Evolutionary conservation across 306 rosid genomes (phyloP).

Genomic region (Fagus sylvatica): DNA sequence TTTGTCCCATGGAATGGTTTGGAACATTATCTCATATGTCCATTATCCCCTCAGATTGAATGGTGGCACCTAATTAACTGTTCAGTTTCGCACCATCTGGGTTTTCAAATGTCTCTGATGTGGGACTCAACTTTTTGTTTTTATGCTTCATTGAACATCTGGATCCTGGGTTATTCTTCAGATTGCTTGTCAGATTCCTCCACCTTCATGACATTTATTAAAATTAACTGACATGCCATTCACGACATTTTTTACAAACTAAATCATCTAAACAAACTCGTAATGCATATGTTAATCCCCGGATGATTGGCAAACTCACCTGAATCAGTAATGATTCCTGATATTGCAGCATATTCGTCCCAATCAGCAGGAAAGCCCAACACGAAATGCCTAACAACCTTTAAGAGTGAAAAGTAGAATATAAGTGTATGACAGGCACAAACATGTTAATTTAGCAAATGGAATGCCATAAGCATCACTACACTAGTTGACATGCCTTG

Average conservation of each 20-base stretch:
- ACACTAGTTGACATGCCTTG: not conserved
- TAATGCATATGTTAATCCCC: conserved; percentile 14
- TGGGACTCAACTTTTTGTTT: conserved; percentile 17
- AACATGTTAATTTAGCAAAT: not conserved
- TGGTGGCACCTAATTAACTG: conserved; percentile 22
- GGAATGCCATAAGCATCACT: not conserved
- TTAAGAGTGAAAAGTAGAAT: not conserved
- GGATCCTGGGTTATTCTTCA: conserved; percentile 20
- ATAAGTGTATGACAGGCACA: not conserved
- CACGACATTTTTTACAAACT: not conserved
- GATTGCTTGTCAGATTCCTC: conserved; percentile 19
- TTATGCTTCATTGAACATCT: conserved; percentile 20
- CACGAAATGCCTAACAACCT: conserved; percentile 55
- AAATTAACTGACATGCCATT: conserved; percentile 13
- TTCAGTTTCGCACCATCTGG: conserved; percentile 24
- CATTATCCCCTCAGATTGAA: conserved; percentile 25
- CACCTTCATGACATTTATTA: conserved; percentile 17
- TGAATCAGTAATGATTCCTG: conserved; percentile 16
- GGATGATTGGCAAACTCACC: conserved; percentile 1
- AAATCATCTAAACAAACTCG: conserved; percentile 14
- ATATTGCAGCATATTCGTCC: conserved; percentile 46
- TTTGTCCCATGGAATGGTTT: conserved; percentile 23
- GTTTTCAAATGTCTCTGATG: conserved; percentile 21
- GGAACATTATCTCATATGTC: conserved; percentile 12
- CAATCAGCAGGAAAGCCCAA: conserved; percentile 77